Percentiles rank a stretch among this genome's conserved stretches.
phyloP scores from a whole-genome alignment of 2,329 filamentous ascomycete species.

The Onygenales sp. region DNA sequence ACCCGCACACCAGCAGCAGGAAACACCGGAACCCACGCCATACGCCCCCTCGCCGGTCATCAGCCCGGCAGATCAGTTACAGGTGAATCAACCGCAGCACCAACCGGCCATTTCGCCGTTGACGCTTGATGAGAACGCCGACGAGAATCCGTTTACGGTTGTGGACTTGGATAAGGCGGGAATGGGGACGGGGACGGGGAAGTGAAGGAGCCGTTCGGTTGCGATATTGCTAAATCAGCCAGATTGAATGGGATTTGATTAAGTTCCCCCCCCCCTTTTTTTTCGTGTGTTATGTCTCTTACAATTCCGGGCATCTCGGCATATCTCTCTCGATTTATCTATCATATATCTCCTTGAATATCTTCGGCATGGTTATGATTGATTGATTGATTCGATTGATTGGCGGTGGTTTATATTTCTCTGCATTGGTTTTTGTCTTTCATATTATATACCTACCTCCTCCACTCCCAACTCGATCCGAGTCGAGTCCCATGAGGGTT shows the following conservation, averaged over 20 bases:
- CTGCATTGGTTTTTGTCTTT: no score
- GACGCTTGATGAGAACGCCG: conserved; percentile 3
- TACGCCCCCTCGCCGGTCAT: conserved; percentile 3
- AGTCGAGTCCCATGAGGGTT: no score
- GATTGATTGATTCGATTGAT: no score
- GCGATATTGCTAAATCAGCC: no score
- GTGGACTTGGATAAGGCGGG: neutral
- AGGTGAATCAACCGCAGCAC: neutral
- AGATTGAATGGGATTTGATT: neutral
- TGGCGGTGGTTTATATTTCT: no score
- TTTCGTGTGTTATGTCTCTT: neutral
- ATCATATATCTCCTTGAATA: no score
- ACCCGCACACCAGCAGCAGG: neutral
- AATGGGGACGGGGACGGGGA: neutral
- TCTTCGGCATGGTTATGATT: no score
- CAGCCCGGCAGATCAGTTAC: conserved; percentile 4
- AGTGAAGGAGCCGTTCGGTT: neutral
- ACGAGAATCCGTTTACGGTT: neutral
- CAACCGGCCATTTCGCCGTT: conserved; percentile 6
- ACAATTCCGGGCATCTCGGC: no score
- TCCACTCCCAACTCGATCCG: no score
- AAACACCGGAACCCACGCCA: neutral
- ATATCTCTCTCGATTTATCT: no score
- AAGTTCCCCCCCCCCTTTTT: neutral
- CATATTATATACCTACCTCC: no score